These are phyloP conservation scores for Rubia yunnanensis DNA, from an alignment of 257 asterid genomes.

Conservation along the genomic window DNA sequence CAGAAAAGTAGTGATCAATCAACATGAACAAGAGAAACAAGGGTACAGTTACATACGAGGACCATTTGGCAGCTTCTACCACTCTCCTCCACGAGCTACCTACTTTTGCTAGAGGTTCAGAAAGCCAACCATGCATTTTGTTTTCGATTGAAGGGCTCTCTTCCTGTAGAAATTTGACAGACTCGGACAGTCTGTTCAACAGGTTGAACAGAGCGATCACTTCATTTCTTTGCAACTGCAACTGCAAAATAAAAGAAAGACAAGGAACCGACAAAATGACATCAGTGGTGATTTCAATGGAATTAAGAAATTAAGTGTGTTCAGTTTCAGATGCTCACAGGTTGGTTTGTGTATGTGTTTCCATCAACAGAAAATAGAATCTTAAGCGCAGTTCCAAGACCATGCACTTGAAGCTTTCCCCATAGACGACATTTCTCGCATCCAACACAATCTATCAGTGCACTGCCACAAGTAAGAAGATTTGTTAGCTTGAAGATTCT, in stretches of 20 bases:
- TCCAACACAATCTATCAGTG: constrained; percentile 93
- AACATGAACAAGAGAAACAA: background rate
- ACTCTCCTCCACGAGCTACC: constrained; percentile 35
- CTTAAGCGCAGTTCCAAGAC: constrained; percentile 95
- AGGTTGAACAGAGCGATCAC: constrained; percentile 85
- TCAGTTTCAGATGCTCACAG: constrained; percentile 39
- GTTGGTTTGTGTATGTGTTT: constrained; percentile 33
- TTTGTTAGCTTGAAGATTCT: constrained; percentile 3
- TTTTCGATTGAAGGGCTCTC: constrained; percentile 48
- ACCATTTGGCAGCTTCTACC: constrained; percentile 23
- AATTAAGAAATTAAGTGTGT: background rate
- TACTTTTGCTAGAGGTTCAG: constrained; percentile 28
- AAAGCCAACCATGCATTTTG: constrained; percentile 33
- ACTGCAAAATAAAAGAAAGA: constrained; percentile 25
- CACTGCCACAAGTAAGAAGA: constrained; percentile 36
- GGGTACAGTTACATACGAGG: constrained; percentile 27
- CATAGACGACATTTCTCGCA: constrained; percentile 95
- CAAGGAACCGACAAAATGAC: background rate
- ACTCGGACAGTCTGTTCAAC: constrained; percentile 80
- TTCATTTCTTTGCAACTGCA: constrained; percentile 88
- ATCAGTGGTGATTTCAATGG: background rate
- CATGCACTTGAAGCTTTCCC: constrained; percentile 95
- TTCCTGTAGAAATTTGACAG: constrained; percentile 67
- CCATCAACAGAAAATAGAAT: constrained; percentile 79
- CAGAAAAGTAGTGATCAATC: background rate